A percentile compares a stretch with the other conserved stretches of the same genome.
Evolutionary conservation across 331 rosid species (phyloP).

Genomic region (Stylosanthes scabra): DNA sequence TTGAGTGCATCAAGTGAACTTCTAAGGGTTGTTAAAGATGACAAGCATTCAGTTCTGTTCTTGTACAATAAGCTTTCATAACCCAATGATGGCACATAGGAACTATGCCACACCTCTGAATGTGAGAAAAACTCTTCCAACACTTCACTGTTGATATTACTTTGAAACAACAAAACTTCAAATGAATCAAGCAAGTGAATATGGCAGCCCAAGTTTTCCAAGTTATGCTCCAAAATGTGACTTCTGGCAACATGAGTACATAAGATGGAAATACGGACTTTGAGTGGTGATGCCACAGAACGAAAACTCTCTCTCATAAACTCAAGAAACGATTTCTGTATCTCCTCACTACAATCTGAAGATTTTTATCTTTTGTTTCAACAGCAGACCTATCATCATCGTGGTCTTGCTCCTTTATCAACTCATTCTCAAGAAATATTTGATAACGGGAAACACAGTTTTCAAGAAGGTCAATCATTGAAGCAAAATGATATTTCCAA

Average conservation of each 20-base stretch:
- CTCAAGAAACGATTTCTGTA: slow-evolving; percentile 58
- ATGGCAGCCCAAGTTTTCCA: slow-evolving; percentile 42
- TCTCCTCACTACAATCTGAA: slow-evolving; percentile 29
- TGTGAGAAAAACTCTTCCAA: slow-evolving; percentile 54
- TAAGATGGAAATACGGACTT: slow-evolving; percentile 43
- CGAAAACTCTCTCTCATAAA: slow-evolving; percentile 56
- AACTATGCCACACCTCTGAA: slow-evolving; percentile 23
- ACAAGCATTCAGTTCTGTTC: slow-evolving; percentile 53
- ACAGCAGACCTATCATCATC: slow-evolving; percentile 3
- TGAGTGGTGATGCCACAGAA: slow-evolving; percentile 39
- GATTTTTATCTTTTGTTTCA: slow-evolving; percentile 2
- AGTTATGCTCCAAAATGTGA: slow-evolving; percentile 45
- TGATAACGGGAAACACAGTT: slow-evolving; percentile 63
- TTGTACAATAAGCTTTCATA: slow-evolving; percentile 20
- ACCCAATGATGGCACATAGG: slow-evolving; percentile 7
- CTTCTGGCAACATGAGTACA: slow-evolving; percentile 61
- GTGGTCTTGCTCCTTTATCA: slow-evolving; percentile 39
- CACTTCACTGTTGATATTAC: slow-evolving; percentile 39
- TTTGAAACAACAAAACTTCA: slow-evolving; percentile 45
- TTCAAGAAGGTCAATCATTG: slow-evolving; percentile 64
- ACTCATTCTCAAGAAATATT: slow-evolving; percentile 52
- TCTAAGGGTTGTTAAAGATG: slow-evolving; percentile 45
- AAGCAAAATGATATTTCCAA: slow-evolving; percentile 60
- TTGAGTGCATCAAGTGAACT: slow-evolving; percentile 49
- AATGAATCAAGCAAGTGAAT: slow-evolving; percentile 43